These are phyloP conservation scores for Bonia amplexicaulis DNA, from an alignment of 176 grass and related monocot species.

Conservation along the genomic window DNA sequence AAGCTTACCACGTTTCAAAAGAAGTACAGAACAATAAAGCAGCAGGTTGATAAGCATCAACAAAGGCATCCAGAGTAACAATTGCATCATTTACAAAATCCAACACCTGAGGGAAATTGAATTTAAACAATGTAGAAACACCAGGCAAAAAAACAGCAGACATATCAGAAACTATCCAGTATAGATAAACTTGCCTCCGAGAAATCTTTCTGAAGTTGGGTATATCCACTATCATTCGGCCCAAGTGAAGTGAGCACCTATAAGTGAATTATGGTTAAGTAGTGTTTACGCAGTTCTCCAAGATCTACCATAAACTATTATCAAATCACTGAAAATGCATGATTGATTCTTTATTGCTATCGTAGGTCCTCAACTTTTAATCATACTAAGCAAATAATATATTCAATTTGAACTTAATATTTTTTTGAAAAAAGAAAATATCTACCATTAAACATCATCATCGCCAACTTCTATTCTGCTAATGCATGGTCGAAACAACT, in stretches of 20 bases:
- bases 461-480: neutral
- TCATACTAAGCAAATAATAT: neutral
- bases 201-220: constrained; percentile 80
- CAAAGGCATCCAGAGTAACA: constrained; percentile 87
- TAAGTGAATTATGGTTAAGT: constrained; percentile 19
- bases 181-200: constrained; percentile 57
- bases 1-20: constrained; percentile 79
- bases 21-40: constrained; percentile 74
- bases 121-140: constrained; percentile 14
- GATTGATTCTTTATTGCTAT: neutral
- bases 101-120: constrained; percentile 62
- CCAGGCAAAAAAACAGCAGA: neutral
- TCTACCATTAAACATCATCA: neutral
- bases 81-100: constrained; percentile 97
- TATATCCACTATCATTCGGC: constrained; percentile 58
- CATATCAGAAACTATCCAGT: constrained; percentile 18
- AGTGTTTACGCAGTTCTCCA: neutral
- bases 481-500: neutral
- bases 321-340: neutral
- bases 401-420: neutral
- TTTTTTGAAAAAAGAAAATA: neutral
- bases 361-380: neutral
- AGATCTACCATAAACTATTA: neutral
- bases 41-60: constrained; percentile 69
- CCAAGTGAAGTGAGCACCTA: constrained; percentile 60